Evolutionary conservation across 2,329 filamentous ascomycete genomes (phyloP).

Genomic region (Acarospora socialis): DNA sequence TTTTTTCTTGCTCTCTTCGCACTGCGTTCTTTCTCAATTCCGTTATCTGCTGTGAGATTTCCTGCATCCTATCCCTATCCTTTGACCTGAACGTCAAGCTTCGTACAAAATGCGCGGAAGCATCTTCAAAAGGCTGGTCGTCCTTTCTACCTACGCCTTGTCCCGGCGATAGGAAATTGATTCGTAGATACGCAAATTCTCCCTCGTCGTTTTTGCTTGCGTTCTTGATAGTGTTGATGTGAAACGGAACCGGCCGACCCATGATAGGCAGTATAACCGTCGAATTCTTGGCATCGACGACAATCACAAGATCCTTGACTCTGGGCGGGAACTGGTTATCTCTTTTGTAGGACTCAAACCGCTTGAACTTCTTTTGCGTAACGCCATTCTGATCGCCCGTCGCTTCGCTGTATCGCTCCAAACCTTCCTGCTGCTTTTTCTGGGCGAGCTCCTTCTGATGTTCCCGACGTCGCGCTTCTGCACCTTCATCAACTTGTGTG

Average conservation of each 20-base stretch:
- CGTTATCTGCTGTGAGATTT: constrained; percentile 84
- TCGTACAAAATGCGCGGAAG: constrained; percentile 85
- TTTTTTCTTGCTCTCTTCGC: constrained; percentile 95
- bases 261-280: constrained; percentile 92
- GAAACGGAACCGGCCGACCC: constrained; percentile 93
- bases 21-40: constrained; percentile 89
- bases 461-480: constrained; percentile 71
- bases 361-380: constrained; percentile 97
- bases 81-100: constrained; percentile 90
- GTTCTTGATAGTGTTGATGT: constrained; percentile 97
- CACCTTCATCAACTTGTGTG: constrained; percentile 78
- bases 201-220: constrained; percentile 95
- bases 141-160: constrained; percentile 96
- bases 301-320: constrained; percentile 73
- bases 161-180: constrained; percentile 94
- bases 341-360: constrained; percentile 96
- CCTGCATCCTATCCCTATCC: constrained; percentile 74
- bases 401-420: constrained; percentile 73
- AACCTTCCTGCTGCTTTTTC: constrained; percentile 82
- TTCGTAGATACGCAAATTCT: constrained; percentile 82
- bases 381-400: constrained; percentile 73
- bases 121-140: constrained; percentile 94
- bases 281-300: constrained; percentile 79
- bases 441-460: constrained; percentile 81
- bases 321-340: constrained; percentile 82